Conservation (phyloP, 2,329 filamentous ascomycete genomes). For the Talaromyces verruculosus region DNA sequence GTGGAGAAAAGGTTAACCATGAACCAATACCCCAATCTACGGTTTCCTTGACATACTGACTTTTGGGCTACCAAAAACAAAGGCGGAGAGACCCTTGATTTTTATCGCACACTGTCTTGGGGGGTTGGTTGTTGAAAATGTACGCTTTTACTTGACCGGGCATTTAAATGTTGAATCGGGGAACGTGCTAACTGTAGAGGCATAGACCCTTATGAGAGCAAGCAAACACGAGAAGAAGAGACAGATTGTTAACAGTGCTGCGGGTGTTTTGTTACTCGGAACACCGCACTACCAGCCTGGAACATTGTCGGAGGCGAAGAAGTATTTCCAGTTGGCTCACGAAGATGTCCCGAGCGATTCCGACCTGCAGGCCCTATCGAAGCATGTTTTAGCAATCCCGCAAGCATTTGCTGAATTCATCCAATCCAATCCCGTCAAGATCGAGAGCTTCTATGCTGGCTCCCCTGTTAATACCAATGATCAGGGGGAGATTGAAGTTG, state of each 20-base stretch:
- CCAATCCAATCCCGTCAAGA: background rate
- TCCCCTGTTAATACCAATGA: background rate
- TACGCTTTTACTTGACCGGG: background rate
- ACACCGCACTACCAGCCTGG: slow-evolving; percentile 11
- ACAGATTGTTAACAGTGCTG: background rate
- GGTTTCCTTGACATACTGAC: too few species aligned
- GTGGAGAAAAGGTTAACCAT: background rate
- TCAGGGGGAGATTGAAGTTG: slow-evolving; percentile 9
- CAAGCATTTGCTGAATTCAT: background rate
- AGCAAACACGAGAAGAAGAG: slow-evolving; percentile 12
- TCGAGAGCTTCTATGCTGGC: slow-evolving; percentile 15
- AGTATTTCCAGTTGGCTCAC: slow-evolving; percentile 15
- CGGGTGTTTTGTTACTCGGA: slow-evolving; percentile 9
- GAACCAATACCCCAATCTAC: too few species aligned
- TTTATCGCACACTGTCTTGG: slow-evolving; percentile 17
- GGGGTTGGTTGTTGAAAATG: slow-evolving; percentile 9
- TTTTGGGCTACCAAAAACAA: background rate
- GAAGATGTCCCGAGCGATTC: slow-evolving; percentile 3
- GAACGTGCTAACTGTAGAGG: too few species aligned
- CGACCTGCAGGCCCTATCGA: background rate
- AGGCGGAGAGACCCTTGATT: slow-evolving; percentile 8
- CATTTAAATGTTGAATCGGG: background rate
- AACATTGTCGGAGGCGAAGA: slow-evolving; percentile 10
- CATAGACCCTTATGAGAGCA: slow-evolving; percentile 10
- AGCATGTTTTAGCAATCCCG: slow-evolving; percentile 9